A percentile compares a stretch with the other conserved stretches of the same genome.
Conservation (phyloP, 192 early-diverging fungal species). For the Mycoemilia scoparia region DNA sequence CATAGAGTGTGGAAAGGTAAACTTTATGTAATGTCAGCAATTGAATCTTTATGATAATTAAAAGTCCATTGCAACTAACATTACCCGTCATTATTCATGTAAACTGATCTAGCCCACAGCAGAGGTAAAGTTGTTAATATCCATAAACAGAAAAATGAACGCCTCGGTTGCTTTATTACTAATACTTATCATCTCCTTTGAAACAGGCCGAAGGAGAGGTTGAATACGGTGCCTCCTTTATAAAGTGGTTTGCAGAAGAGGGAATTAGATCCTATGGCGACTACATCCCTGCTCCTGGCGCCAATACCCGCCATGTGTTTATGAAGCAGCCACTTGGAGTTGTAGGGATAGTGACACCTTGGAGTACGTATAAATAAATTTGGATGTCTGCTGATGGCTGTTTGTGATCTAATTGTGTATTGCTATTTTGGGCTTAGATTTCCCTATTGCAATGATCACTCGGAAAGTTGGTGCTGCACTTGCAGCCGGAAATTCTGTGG, state of each 20-base stretch:
- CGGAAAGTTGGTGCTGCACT: constrained; percentile 26
- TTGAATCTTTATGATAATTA: background rate
- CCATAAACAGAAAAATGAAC: too few relatives aligned
- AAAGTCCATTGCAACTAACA: background rate
- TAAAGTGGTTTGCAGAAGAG: constrained; percentile 79
- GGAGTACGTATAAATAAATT: constrained; percentile 37
- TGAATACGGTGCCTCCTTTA: constrained; percentile 41
- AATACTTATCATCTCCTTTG: constrained; percentile 9
- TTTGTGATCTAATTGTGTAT: background rate
- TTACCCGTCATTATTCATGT: too few relatives aligned
- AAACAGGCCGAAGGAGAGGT: constrained; percentile 40
- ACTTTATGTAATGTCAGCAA: background rate
- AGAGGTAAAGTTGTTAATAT: too few relatives aligned
- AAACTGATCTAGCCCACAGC: too few relatives aligned
- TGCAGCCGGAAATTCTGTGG: constrained; percentile 28
- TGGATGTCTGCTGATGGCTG: background rate
- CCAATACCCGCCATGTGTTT: constrained; percentile 36
- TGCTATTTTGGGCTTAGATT: constrained; percentile 29
- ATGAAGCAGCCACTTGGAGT: constrained; percentile 67
- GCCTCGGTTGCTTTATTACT: background rate
- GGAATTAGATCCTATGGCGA: constrained; percentile 61
- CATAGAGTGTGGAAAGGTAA: constrained; percentile 62
- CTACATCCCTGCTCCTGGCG: constrained; percentile 42
- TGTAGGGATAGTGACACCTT: constrained; percentile 50
- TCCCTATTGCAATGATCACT: constrained; percentile 67